These are phyloP conservation scores for Mortierella sp. DNA, from an alignment of 371 early-diverging fungal genomes.

Conservation along the genomic window DNA sequence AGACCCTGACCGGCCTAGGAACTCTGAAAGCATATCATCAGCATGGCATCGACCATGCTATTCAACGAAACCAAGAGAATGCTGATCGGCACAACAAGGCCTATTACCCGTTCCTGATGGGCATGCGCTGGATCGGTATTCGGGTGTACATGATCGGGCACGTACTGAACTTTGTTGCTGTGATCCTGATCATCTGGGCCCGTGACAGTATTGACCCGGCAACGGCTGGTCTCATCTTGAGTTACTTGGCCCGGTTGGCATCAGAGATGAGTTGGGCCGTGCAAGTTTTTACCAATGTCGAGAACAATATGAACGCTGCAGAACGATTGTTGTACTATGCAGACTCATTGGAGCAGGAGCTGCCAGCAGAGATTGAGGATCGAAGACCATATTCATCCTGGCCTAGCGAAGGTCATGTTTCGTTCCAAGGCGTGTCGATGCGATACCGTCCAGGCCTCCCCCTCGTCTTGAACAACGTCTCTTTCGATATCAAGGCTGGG, in stretches of 20 bases:
- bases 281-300: conserved; percentile 34
- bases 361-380: conserved; percentile 52
- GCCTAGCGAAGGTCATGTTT: conserved; percentile 35
- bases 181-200: conserved; percentile 25
- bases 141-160: conserved; percentile 21
- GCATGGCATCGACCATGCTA: conserved; percentile 38
- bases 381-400: conserved; percentile 16
- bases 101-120: conserved; percentile 10
- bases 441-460: conserved; percentile 45
- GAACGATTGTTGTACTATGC: conserved; percentile 65
- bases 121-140: conserved; percentile 30
- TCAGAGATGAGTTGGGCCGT: conserved; percentile 84
- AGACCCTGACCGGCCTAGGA: conserved; percentile 63
- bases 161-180: conserved; percentile 28
- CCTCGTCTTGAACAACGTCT: conserved; percentile 56
- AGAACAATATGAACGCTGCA: conserved; percentile 58
- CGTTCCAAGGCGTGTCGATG: conserved; percentile 35
- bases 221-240: conserved; percentile 41
- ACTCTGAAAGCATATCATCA: conserved; percentile 69
- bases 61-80: conserved; percentile 28
- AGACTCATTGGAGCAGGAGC: conserved; percentile 62
- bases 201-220: conserved; percentile 23
- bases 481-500: conserved; percentile 69
- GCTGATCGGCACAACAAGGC: conserved; percentile 41
- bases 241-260: conserved; percentile 39